Evolutionary conservation across 306 rosid species (phyloP).

Genomic region (Prunus dulcis): DNA sequence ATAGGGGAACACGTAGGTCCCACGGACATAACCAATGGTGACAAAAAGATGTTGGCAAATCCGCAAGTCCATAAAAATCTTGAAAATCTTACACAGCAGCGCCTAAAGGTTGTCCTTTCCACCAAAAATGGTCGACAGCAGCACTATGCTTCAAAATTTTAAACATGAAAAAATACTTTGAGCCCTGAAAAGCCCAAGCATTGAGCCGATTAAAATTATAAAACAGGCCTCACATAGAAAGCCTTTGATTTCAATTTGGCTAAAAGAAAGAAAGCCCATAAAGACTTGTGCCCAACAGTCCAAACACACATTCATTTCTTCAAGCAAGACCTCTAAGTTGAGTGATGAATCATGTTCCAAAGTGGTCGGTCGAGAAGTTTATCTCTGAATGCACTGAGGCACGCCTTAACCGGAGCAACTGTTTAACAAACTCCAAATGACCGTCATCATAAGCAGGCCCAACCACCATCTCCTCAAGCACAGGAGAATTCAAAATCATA

Average conservation of each 20-base stretch:
- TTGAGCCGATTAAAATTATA: neutral
- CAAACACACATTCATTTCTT: no score
- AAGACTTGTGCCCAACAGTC: no score
- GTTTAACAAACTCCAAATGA: constrained; percentile 28
- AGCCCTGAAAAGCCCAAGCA: neutral
- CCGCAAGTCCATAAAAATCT: neutral
- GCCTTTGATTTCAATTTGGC: neutral
- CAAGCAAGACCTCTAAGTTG: no score
- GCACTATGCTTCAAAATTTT: neutral
- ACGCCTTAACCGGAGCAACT: constrained; percentile 45
- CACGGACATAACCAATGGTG: constrained; percentile 5
- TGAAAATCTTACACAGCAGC: neutral
- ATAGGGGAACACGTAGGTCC: constrained; percentile 30
- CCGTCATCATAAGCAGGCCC: constrained; percentile 28
- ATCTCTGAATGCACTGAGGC: constrained; percentile 48
- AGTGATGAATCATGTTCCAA: constrained; percentile 3
- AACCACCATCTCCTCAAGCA: constrained; percentile 46
- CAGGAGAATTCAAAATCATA: constrained; percentile 38
- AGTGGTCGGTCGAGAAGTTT: constrained; percentile 26
- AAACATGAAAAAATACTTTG: neutral
- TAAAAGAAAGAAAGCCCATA: no score
- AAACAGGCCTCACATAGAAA: neutral
- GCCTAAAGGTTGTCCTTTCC: neutral
- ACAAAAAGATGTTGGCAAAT: constrained; percentile 6
- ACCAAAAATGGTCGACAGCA: constrained; percentile 18